Evolutionary conservation across 805 yeast genomes (phyloP).

Genomic region (Candida sakaeoensis): DNA sequence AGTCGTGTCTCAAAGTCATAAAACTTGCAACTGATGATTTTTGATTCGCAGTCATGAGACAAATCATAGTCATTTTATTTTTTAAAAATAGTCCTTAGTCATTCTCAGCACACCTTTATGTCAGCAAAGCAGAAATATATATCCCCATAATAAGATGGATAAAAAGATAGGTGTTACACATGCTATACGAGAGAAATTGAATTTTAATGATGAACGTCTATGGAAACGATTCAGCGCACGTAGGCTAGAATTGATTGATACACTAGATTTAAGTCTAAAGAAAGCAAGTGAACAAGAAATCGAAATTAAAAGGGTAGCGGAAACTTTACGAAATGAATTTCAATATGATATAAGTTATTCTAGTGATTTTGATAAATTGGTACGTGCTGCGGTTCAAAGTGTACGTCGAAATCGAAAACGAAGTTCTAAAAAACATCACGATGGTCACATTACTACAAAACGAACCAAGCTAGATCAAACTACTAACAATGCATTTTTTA

Average conservation of each 20-base stretch:
- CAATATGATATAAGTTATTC: conserved; percentile 56
- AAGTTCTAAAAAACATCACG: conserved; percentile 26
- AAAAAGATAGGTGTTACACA: conserved; percentile 53
- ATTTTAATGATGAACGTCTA: conserved; percentile 72
- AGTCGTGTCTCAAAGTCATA: background rate
- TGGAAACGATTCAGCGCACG: conserved; percentile 94
- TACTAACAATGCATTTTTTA: conserved; percentile 19
- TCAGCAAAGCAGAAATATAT: background rate
- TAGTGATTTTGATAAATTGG: conserved; percentile 82
- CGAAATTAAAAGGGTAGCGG: conserved; percentile 75
- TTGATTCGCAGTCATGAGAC: conserved; percentile 6
- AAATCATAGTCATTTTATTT: conserved; percentile 3
- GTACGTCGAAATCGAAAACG: conserved; percentile 85
- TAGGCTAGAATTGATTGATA: conserved; percentile 82
- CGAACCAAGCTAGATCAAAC: background rate
- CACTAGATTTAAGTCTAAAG: conserved; percentile 54
- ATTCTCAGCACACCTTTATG: background rate
- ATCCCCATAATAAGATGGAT: background rate
- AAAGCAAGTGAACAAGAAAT: conserved; percentile 94
- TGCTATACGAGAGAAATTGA: conserved; percentile 56
- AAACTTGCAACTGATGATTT: background rate
- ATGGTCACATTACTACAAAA: conserved; percentile 3
- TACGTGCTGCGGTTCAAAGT: conserved; percentile 89
- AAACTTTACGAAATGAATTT: conserved; percentile 72
- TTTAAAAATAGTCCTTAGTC: background rate